Base-by-base conservation (phyloP, 208 protist species). In the Leishmania arabica region DNA sequence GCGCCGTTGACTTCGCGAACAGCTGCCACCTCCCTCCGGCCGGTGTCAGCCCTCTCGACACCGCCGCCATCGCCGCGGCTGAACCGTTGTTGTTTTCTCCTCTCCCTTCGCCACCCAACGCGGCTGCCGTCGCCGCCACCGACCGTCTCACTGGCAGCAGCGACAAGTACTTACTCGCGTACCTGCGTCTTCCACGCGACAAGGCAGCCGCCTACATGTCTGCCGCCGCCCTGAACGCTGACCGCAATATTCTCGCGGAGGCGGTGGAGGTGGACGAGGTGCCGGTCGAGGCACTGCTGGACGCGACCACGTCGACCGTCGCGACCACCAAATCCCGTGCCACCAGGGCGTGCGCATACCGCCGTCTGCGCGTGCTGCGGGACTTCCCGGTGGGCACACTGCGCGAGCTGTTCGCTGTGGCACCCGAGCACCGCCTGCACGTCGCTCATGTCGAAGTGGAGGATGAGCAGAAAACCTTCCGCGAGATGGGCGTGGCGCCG, bases 381-480 rank as follows among this genome's bases (percentile, higher is more conserved):
- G 78, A 84, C 64, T 92, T 88, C 77, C 89, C 91, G 21, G 83
- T 93, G 24, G 91, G 89, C 65, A 89, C 88, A 34, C 77, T 95
- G 75, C 89, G 91, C n/a, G 91, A 91, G 81, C 80, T 95, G 51
- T 92, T 88, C 75, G 78, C 71, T 51, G 80, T 92, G 47, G 56
- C 51, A 21, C 13, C 60, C 27, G 19, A 58, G 19, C 75, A 87
- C 31, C 81, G 82, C 37, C 89, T 95, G 15, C 78, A 86, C 68
- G 54, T 88, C 37, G 86, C 83, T 13, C 77, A 86, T 64, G 73
- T 27, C 47, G 83, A 80, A 65, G 51, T 89, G 47, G 34, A 51
- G n/a, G 81, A 88, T 53, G 86, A 90, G 75, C 47, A 24, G 34
- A 42, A 72, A 31, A 82, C 66, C 40, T 77, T 87, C 37, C 70